Percentiles rank a stretch among this genome's conserved stretches.
These are phyloP conservation scores for Xylogone sp. DNA, from an alignment of 2,329 filamentous ascomycete genomes.

Conservation along the genomic window DNA sequence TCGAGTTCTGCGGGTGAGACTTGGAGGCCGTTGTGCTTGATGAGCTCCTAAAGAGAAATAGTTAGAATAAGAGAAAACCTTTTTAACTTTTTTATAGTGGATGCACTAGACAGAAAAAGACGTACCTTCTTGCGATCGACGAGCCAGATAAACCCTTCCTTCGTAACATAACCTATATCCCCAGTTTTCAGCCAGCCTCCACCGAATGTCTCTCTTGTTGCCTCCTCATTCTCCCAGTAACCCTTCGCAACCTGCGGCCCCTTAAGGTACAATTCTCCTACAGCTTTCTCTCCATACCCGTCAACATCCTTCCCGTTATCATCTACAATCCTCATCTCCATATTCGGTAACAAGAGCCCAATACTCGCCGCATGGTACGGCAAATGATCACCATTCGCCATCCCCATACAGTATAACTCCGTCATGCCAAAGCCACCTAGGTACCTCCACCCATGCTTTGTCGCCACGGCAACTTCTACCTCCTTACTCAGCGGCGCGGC, in stretches of 20 bases:
- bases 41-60: slow-evolving; percentile 57
- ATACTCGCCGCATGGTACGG: background rate
- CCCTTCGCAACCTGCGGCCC: slow-evolving; percentile 55
- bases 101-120: too few species aligned
- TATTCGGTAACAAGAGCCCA: slow-evolving; percentile 45
- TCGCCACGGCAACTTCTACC: slow-evolving; percentile 42
- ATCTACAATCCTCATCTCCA: slow-evolving; percentile 48
- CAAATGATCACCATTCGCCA: background rate
- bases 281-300: slow-evolving; percentile 47
- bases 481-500: slow-evolving; percentile 47
- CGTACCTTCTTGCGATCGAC: slow-evolving; percentile 50
- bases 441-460: background rate
- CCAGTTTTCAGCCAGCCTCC: slow-evolving; percentile 59
- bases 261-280: slow-evolving; percentile 50
- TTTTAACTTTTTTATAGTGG: too few species aligned
- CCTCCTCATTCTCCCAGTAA: slow-evolving; percentile 54
- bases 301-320: slow-evolving; percentile 50
- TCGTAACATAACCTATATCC: slow-evolving; percentile 47
- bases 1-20: slow-evolving; percentile 58
- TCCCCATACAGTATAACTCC: background rate
- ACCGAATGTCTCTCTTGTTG: slow-evolving; percentile 47
- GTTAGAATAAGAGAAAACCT: too few species aligned
- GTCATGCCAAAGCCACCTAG: background rate
- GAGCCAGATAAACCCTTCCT: slow-evolving; percentile 45
- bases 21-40: slow-evolving; percentile 56